Base-by-base conservation (phyloP, 225 moss, liverwort and hornwort genomes). In the Takakia lepidozioides region DNA sequence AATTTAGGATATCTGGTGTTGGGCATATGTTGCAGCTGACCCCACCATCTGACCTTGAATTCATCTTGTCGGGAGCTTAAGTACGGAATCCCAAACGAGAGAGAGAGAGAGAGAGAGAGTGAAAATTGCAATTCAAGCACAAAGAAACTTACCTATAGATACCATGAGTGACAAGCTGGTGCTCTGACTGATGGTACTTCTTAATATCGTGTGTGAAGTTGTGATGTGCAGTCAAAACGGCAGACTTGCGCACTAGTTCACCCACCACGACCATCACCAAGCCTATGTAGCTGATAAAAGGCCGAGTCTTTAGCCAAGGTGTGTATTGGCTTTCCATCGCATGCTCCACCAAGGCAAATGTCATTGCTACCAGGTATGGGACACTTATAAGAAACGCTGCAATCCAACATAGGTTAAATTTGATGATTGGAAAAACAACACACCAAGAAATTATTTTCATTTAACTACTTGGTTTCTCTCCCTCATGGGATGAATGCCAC, bases 161-260 rank as follows among this genome's bases (percentile, higher is more conserved):
- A 65, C 93, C 93, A 37, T 89, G 78, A 44, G 89, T 93, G 51
- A 93, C 58, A 60, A 93, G 86, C 58, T 76, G 71, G 74, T 93
- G 93, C 52, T 84, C 83, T 72, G 77, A 78, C 25, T 69, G 71
- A 50, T 62, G 66, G 20, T 73, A 61, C 9, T 84, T 78, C 61
- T 82, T 86, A 43, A 93, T 86, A 38, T 86, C 88, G 65, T 93
- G 93, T 25, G 93, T 86, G 64, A 93, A 93, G 52, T 83, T 93
- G 54, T 67, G 71, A 46, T 66, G 81, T 47, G 93, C 93, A 29
- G 93, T 93, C 27, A 80, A 25, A 35, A 93, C 84, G 11, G 88
- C 88, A 60, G 72, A 43, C 43, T 93, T 93, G n/a, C 93, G 93
- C 27, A 83, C 67, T 28, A 58, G 10, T 57, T 93, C 93, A 46